phyloP scores from a whole-genome alignment of 345 rosid genomes.

The Camelina laxa region DNA sequence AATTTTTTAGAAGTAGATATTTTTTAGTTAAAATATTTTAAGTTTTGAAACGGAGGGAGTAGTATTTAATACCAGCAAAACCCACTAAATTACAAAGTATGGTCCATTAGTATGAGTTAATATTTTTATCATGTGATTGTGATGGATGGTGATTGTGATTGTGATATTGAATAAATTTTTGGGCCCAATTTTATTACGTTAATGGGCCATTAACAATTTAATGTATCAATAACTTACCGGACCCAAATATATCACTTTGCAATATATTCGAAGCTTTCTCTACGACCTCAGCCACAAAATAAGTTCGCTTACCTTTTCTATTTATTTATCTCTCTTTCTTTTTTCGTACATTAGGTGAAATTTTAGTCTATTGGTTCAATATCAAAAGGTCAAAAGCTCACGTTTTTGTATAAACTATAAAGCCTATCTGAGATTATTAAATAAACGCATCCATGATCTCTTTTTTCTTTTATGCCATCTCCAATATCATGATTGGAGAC shows the following conservation, averaged over 20 bases:
- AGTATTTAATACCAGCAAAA: background rate
- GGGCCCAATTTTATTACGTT: background rate
- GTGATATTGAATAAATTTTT: background rate
- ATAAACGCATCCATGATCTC: background rate
- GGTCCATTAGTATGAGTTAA: too few species aligned
- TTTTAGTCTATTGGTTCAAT: too few species aligned
- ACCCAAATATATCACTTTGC: background rate
- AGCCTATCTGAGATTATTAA: background rate
- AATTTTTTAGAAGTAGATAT: too few species aligned
- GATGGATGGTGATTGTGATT: background rate
- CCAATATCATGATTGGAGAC: too few species aligned
- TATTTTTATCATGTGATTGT: too few species aligned
- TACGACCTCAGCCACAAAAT: background rate
- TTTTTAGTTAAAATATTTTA: too few species aligned
- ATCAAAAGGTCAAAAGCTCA: background rate
- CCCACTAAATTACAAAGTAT: background rate
- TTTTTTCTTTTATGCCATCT: background rate
- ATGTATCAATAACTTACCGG: background rate
- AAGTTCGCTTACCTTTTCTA: background rate
- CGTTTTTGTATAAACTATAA: background rate
- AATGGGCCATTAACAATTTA: background rate
- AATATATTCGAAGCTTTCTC: background rate
- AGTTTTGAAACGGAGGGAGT: too few species aligned
- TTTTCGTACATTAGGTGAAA: background rate
- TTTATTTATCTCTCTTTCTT: too few species aligned